Conservation (phyloP, 441 rosid species). For the Erysimum cheiri region DNA sequence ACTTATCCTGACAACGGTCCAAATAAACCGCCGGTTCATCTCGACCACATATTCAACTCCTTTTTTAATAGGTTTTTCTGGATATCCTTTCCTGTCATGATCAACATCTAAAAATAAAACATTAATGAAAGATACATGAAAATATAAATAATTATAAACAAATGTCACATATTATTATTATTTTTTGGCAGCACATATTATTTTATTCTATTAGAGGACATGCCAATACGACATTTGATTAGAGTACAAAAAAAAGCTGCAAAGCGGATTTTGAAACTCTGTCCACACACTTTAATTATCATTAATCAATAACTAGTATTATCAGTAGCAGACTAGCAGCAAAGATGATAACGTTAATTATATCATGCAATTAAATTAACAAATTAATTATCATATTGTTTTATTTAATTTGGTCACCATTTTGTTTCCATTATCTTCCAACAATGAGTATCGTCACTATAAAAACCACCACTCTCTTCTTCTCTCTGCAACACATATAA, state of each 20-base stretch:
- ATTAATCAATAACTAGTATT: constrained; percentile 34
- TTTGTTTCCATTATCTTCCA: constrained; percentile 38
- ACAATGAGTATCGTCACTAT: constrained; percentile 25
- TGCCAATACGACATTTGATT: not conserved
- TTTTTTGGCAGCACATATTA: too few relatives aligned
- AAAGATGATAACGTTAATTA: constrained; percentile 36
- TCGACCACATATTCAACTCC: constrained; percentile 41
- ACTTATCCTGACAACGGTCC: constrained; percentile 42
- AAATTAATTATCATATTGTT: not conserved
- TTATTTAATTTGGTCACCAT: constrained; percentile 8
- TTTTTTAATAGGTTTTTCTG: constrained; percentile 1
- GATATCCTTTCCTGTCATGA: not conserved
- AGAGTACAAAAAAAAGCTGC: constrained; percentile 27
- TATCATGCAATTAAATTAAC: constrained; percentile 22
- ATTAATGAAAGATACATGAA: constrained; percentile 17
- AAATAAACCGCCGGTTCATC: constrained; percentile 40
- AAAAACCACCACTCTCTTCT: constrained; percentile 33
- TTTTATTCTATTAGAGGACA: not conserved
- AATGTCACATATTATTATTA: too few relatives aligned
- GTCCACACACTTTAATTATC: constrained; percentile 36
- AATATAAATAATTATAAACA: not conserved
- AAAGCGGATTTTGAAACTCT: constrained; percentile 38
- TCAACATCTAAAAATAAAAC: not conserved
- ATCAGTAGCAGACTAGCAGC: constrained; percentile 16
- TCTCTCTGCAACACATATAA: constrained; percentile 33